Conservation (phyloP, 169 alveolate genomes). For the Plasmodium yoelii region DNA sequence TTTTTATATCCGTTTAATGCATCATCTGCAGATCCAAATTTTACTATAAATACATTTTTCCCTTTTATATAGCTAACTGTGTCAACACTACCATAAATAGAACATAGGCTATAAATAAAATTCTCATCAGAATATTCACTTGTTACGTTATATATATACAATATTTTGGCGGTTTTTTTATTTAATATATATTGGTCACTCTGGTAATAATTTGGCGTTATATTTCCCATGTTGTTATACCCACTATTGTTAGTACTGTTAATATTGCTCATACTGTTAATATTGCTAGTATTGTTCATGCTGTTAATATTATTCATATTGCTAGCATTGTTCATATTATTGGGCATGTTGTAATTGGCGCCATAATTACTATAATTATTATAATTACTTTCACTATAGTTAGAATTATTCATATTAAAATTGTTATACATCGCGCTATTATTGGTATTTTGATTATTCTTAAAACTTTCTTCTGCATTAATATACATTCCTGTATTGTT, state of each 20-base stretch:
- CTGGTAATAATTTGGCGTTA: slow-evolving; percentile 6
- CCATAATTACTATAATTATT: not conserved
- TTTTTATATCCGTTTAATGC: slow-evolving; percentile 60
- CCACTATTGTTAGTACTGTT: not conserved
- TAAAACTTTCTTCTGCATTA: not conserved
- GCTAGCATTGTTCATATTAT: not conserved
- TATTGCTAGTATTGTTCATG: not conserved
- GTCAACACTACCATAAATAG: slow-evolving; percentile 62
- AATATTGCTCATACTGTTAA: not conserved
- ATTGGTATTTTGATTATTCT: not conserved
- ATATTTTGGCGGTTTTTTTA: slow-evolving; percentile 49
- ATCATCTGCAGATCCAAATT: slow-evolving; percentile 41
- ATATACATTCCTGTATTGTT: not conserved
- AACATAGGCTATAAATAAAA: slow-evolving; percentile 68
- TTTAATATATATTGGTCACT: slow-evolving; percentile 55
- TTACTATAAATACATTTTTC: slow-evolving; percentile 51
- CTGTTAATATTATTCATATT: not conserved
- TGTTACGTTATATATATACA: slow-evolving; percentile 58
- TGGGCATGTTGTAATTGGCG: not conserved
- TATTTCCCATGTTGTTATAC: not conserved
- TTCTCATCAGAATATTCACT: slow-evolving; percentile 49
- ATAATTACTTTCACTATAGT: not conserved
- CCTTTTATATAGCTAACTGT: slow-evolving; percentile 70
- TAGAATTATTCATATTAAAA: not conserved
- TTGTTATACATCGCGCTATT: not conserved